Conservation (phyloP, 208 protist species). For the Trypanosomatidae sp. region DNA sequence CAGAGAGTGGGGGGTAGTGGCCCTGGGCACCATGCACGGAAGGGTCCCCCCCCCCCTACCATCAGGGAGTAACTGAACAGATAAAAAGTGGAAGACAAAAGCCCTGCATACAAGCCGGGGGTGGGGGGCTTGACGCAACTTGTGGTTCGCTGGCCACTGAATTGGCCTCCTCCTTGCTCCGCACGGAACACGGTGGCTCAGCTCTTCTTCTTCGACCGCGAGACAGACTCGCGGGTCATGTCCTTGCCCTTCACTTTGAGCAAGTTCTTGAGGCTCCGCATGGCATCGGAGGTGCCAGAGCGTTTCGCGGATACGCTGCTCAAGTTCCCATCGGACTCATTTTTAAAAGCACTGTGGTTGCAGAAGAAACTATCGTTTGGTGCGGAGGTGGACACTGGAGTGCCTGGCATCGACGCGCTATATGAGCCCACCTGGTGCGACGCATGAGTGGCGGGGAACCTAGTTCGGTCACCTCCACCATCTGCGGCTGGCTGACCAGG, state of each 20-base stretch:
- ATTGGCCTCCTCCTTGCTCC: constrained; percentile 2
- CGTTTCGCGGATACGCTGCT: constrained; percentile 1
- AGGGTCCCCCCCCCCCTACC: neutral
- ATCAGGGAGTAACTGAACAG: neutral
- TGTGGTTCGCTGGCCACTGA: neutral
- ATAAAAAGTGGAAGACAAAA: neutral
- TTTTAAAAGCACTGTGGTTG: neutral
- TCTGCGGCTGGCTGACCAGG: neutral
- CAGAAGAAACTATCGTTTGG: neutral
- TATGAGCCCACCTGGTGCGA: no score
- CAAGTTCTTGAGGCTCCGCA: constrained; percentile 25
- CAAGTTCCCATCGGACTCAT: constrained; percentile 14
- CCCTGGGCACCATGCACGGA: neutral
- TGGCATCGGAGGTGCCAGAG: constrained; percentile 1
- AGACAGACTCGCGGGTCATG: constrained; percentile 37
- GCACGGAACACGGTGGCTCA: neutral
- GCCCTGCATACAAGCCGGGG: neutral
- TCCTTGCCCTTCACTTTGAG: constrained; percentile 50
- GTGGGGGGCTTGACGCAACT: neutral
- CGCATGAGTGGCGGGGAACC: neutral
- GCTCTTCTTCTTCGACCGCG: constrained; percentile 21
- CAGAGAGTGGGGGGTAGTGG: neutral
- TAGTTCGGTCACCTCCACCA: neutral
- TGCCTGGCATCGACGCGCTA: neutral
- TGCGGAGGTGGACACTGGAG: neutral